These are phyloP conservation scores for Phaeolepiota aurea DNA, from an alignment of 768 basidiomycete genomes.

Conservation along the genomic window DNA sequence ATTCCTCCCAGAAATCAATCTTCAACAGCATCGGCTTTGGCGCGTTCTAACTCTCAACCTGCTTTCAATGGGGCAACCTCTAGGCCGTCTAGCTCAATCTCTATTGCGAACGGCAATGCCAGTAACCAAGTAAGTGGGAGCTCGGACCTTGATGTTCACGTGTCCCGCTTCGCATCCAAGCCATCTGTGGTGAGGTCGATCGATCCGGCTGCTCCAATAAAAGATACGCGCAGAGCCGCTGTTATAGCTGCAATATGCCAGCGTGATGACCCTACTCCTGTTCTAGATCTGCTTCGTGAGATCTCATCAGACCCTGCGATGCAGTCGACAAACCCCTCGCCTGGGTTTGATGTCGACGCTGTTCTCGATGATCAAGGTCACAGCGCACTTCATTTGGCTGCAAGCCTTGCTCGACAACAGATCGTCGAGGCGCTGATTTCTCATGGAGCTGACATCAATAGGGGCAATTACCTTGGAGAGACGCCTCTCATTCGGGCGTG, in stretches of 20 bases:
- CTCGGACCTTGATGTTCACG: slow-evolving; percentile 34
- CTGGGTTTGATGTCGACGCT: slow-evolving; percentile 60
- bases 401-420: slow-evolving; percentile 68
- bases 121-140: slow-evolving; percentile 27
- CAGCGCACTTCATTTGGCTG: slow-evolving; percentile 88
- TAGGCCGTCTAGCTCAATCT: slow-evolving; percentile 35
- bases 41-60: slow-evolving; percentile 19
- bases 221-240: slow-evolving; percentile 49
- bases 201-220: slow-evolving; percentile 45
- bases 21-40: slow-evolving; percentile 17
- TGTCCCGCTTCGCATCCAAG: slow-evolving; percentile 62
- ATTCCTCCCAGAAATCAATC: slow-evolving; percentile 19
- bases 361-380: slow-evolving; percentile 93
- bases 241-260: slow-evolving; percentile 61
- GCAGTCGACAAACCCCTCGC: slow-evolving; percentile 12
- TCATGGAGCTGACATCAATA: slow-evolving; percentile 78
- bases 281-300: slow-evolving; percentile 62
- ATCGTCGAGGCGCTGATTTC: slow-evolving; percentile 64
- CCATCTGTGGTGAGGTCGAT: slow-evolving; percentile 42
- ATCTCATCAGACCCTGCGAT: slow-evolving; percentile 39
- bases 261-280: slow-evolving; percentile 54
- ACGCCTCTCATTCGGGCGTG: slow-evolving; percentile 91
- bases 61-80: slow-evolving; percentile 37
- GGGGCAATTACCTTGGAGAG: slow-evolving; percentile 91
- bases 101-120: slow-evolving; percentile 28